phyloP scores from a whole-genome alignment of 305 asterid genomes.

The Fraxinus sp. region DNA sequence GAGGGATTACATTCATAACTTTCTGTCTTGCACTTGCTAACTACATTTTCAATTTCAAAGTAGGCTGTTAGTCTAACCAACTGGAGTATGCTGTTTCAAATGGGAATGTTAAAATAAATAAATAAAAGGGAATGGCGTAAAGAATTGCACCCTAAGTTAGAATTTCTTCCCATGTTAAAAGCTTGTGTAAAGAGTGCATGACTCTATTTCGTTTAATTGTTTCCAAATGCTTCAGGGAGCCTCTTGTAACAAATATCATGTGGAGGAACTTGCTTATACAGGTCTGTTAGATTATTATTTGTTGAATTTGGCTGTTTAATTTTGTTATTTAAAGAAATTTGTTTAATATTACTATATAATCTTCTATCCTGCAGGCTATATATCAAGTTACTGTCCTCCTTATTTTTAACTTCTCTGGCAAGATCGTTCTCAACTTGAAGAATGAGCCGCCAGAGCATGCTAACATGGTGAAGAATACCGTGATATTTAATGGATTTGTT shows the following conservation, averaged over 20 bases:
- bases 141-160: not conserved
- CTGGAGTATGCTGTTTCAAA: not conserved
- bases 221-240: slow-evolving; percentile 58
- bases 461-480: slow-evolving; percentile 69
- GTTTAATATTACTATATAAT: not conserved
- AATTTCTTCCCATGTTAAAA: not conserved
- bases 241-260: slow-evolving; percentile 91
- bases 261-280: slow-evolving; percentile 92
- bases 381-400: slow-evolving; percentile 83
- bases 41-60: not conserved
- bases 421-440: slow-evolving; percentile 54
- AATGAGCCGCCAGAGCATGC: slow-evolving; percentile 42
- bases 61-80: not conserved
- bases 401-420: slow-evolving; percentile 60
- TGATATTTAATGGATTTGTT: slow-evolving; percentile 78
- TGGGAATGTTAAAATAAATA: not conserved
- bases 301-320: slow-evolving; percentile 15
- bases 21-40: not conserved
- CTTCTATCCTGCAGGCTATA: slow-evolving; percentile 50
- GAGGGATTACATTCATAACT: not conserved
- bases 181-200: slow-evolving; percentile 10
- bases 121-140: not conserved
- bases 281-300: slow-evolving; percentile 37
- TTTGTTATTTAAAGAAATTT: not conserved
- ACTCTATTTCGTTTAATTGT: slow-evolving; percentile 7